Base-by-base conservation (phyloP, 2,329 filamentous ascomycete species). In the Trichocomaceae sp. region DNA sequence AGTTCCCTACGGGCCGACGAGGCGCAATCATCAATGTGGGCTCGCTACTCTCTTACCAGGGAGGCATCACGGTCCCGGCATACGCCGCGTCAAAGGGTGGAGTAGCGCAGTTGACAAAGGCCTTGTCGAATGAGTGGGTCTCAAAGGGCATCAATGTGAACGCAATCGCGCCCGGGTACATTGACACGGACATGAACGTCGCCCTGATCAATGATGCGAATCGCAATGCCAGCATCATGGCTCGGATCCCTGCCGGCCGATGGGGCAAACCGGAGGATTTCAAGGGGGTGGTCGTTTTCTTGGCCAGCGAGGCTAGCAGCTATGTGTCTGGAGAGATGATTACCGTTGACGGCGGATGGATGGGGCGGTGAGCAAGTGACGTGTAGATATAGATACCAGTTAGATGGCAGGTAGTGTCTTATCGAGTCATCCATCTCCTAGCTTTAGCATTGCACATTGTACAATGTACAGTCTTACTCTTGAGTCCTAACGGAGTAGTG, bases 101-200 rank as follows among this genome's bases (percentile, higher is more conserved):
- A 8, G 84, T 96, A 0, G 86, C 83, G 5, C 90, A 95, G 74
- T 72, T 95, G 57, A 95, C 89, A 50, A 95, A 93, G 75, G 85
- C 86, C 23, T 77, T 96, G 56, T 84, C 85, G 47, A 96, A 96
- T 67, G 88, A 95, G 74, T 96, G 90, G 90, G 83, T 85, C 0
- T 71, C 77, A n/a, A 80, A 83, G 64, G 90, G 90, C 2, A 80
- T 96, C 58, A 88, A 81, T 1, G 90, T 96, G 41, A 96, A 96
- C 69, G 88, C 87, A 7, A 88, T 96, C 66, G 90, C 90, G 2
- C 90, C 90, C 0, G 90, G 90, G 0, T 96, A 96, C 71, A 88
- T 95, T 63, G 87, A 82, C 49, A 96, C 90, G n/a, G 90, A 96
- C 58, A 96, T 96, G 91, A 96, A 96, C 69, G 80, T 79, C 61